These are phyloP conservation scores for Fonsecaea monophora DNA, from an alignment of 2,329 filamentous ascomycete genomes.

Conservation along the genomic window DNA sequence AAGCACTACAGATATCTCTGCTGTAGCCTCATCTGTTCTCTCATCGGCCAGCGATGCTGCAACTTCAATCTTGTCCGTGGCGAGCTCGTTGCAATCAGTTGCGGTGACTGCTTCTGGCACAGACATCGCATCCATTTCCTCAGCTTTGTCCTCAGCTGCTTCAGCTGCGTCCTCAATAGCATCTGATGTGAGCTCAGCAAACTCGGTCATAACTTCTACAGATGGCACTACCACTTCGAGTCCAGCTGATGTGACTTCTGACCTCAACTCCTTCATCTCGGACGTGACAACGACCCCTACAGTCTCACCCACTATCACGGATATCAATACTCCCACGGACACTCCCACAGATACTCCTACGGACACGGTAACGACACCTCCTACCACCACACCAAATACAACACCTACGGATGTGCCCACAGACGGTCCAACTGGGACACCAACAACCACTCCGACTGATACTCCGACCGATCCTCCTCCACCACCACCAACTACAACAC, in stretches of 20 bases:
- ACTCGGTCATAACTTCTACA: conserved; percentile 27
- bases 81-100: conserved; percentile 33
- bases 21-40: conserved; percentile 24
- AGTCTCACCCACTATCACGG: conserved; percentile 17
- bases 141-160: conserved; percentile 33
- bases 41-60: conserved; percentile 32
- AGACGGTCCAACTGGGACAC: neutral
- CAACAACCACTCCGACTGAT: conserved; percentile 1
- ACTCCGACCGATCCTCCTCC: conserved; percentile 5
- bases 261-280: conserved; percentile 12
- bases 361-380: conserved; percentile 42
- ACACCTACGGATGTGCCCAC: conserved; percentile 12
- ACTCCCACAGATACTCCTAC: conserved; percentile 39
- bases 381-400: neutral
- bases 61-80: conserved; percentile 32
- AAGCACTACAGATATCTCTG: conserved; percentile 30
- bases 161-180: conserved; percentile 32
- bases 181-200: conserved; percentile 30
- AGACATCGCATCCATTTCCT: conserved; percentile 32
- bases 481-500: conserved; percentile 7
- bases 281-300: conserved; percentile 14
- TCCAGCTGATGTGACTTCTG: conserved; percentile 21
- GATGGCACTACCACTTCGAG: conserved; percentile 20
- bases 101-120: conserved; percentile 28
- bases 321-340: conserved; percentile 25